These are phyloP conservation scores for Arthrobotrys pseudoclavata DNA, from an alignment of 2,329 filamentous ascomycete genomes.

Conservation along the genomic window DNA sequence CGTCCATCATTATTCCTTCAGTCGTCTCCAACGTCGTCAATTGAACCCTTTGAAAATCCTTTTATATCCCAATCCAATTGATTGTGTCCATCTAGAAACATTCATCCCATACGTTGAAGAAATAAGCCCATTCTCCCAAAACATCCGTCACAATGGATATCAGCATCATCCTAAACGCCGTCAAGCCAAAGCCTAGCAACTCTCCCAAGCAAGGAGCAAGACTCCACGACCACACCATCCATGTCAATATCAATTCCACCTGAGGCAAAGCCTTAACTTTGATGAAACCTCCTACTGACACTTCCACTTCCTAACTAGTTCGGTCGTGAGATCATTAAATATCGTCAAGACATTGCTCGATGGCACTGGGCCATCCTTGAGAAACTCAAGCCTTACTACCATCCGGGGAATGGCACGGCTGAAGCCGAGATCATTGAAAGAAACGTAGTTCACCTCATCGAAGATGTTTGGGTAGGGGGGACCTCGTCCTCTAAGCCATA, in stretches of 20 bases:
- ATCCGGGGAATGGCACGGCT: not conserved
- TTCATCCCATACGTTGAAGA: not conserved
- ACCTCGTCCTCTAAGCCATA: not conserved
- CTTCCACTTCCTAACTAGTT: slow-evolving; percentile 17
- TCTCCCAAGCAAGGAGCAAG: not conserved
- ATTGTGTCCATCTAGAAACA: too few relatives aligned
- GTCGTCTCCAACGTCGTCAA: too few relatives aligned
- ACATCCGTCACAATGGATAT: not conserved
- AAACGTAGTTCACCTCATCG: not conserved
- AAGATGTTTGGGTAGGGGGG: slow-evolving; percentile 36
- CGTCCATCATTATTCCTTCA: too few relatives aligned
- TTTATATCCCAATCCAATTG: too few relatives aligned
- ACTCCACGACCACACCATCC: slow-evolving; percentile 4
- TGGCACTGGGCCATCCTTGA: slow-evolving; percentile 53
- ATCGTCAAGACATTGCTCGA: not conserved
- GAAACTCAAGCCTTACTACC: not conserved
- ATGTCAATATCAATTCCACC: slow-evolving; percentile 12
- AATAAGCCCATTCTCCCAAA: not conserved
- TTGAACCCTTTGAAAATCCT: too few relatives aligned
- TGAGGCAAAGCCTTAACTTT: not conserved
- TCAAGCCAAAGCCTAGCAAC: not conserved
- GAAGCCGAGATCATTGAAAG: slow-evolving; percentile 5
- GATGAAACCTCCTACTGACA: not conserved
- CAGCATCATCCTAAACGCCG: not conserved
- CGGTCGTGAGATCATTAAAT: slow-evolving; percentile 30